Conservation (phyloP, 1,284 basidiomycete species). For the Microbotryum intermedium region DNA sequence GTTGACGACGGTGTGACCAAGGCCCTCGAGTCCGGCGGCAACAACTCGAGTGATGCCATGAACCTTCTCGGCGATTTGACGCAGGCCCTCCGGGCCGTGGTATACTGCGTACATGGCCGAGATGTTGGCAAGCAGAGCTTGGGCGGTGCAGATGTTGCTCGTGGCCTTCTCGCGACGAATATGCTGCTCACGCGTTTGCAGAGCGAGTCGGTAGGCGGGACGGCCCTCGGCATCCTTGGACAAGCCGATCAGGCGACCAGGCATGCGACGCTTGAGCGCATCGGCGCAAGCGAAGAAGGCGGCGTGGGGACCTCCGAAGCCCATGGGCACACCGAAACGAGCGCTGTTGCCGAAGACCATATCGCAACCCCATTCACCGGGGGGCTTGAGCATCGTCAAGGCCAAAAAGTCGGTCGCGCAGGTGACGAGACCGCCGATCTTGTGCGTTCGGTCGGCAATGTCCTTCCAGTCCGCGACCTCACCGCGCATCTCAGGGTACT, state of each 20-base stretch:
- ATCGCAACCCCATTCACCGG: constrained; percentile 98
- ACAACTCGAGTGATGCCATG: constrained; percentile 81
- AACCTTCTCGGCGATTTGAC: constrained; percentile 78
- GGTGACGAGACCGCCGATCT: constrained; percentile 66
- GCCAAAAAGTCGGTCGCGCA: constrained; percentile 89
- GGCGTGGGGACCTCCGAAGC: constrained; percentile 42
- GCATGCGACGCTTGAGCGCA: constrained; percentile 91
- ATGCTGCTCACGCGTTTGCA: constrained; percentile 95
- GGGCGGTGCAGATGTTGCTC: constrained; percentile 82
- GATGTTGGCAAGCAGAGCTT: constrained; percentile 92
- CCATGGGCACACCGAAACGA: constrained; percentile 64
- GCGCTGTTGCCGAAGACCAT: constrained; percentile 91
- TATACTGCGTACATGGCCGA: constrained; percentile 87
- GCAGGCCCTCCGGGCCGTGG: constrained; percentile 82
- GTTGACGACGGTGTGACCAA: constrained; percentile 62
- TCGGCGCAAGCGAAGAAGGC: constrained; percentile 89
- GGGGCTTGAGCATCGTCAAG: constrained; percentile 85
- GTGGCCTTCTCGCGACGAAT: constrained; percentile 89
- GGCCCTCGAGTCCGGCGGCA: constrained; percentile 55
- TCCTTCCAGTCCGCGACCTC: constrained; percentile 65
- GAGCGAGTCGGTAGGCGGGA: constrained; percentile 80
- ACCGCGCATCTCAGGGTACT: constrained; percentile 76
- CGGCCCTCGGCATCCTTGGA: constrained; percentile 77
- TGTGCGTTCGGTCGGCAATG: constrained; percentile 63
- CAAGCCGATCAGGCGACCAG: constrained; percentile 83